These are phyloP conservation scores for Stemphylium lycopersici DNA, from an alignment of 2,329 filamentous ascomycete species.

Conservation along the genomic window DNA sequence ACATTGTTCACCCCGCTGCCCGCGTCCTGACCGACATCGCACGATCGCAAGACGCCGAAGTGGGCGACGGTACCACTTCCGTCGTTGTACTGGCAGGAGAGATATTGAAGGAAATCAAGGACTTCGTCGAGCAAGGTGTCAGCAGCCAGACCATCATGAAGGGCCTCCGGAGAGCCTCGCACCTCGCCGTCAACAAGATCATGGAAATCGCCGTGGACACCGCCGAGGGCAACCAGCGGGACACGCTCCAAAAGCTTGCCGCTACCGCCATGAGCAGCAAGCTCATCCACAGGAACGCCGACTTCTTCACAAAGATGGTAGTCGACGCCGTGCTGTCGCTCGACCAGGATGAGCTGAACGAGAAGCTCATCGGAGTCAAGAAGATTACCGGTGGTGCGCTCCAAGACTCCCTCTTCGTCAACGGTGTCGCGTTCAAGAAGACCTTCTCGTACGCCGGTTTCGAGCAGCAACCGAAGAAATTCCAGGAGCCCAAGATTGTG, in stretches of 20 bases:
- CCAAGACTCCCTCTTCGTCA: conserved; percentile 94
- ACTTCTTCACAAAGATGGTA: conserved; percentile 98
- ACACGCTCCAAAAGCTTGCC: conserved; percentile 87
- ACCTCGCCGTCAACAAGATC: conserved; percentile 97
- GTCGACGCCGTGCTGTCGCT: conserved; percentile 94
- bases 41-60: conserved; percentile 97
- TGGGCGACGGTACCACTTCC: conserved; percentile 96
- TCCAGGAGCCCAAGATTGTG: conserved; percentile 93
- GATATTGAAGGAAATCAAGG: conserved; percentile 95
- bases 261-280: conserved; percentile 99
- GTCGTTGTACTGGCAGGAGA: conserved; percentile 98
- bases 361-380: conserved; percentile 97
- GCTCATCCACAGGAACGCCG: conserved; percentile 94
- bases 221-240: conserved; percentile 79
- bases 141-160: conserved; percentile 98
- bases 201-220: conserved; percentile 95
- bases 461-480: conserved; percentile 97
- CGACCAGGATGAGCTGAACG: conserved; percentile 95
- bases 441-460: conserved; percentile 99
- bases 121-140: conserved; percentile 94
- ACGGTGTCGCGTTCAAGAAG: conserved; percentile 99
- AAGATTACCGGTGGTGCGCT: conserved; percentile 96
- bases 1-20: conserved; percentile 97
- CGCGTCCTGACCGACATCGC: conserved; percentile 98
- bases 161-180: conserved; percentile 83